These are phyloP conservation scores for Saturnispora sanitii DNA, from an alignment of 805 yeast genomes.

Conservation along the genomic window DNA sequence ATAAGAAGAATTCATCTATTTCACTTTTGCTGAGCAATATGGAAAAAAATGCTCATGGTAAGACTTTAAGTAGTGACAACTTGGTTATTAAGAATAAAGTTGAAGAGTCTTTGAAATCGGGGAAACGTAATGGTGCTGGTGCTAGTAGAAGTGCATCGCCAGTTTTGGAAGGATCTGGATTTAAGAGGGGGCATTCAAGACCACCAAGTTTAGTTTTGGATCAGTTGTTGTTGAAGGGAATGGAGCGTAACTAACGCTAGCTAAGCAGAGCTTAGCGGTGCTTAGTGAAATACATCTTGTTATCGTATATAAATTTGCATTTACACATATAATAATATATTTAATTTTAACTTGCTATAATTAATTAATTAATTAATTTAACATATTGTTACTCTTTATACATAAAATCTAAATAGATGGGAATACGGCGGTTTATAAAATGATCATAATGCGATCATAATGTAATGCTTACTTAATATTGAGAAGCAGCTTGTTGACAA, in stretches of 20 bases:
- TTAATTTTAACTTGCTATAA: too few relatives aligned
- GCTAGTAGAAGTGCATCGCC: background rate
- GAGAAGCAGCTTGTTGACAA: constrained; percentile 88
- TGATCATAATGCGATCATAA: too few relatives aligned
- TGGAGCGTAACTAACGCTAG: background rate
- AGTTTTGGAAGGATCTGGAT: background rate
- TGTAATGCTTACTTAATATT: constrained; percentile 38
- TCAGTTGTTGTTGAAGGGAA: constrained; percentile 18
- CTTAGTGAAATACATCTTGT: too few relatives aligned
- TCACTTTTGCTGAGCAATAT: background rate
- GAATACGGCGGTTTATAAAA: background rate
- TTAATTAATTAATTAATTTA: too few relatives aligned
- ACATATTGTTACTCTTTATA: too few relatives aligned
- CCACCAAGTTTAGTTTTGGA: constrained; percentile 34
- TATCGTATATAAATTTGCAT: too few relatives aligned
- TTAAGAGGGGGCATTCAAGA: constrained; percentile 14
- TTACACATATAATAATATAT: too few relatives aligned
- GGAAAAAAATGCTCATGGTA: too few relatives aligned
- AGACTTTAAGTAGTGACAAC: background rate
- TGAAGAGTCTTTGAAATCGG: background rate
- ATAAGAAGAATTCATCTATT: background rate
- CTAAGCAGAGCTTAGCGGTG: too few relatives aligned
- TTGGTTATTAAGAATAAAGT: background rate
- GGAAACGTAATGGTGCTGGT: too few relatives aligned
- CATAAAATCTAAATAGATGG: background rate